Percentiles rank a stretch among this genome's conserved stretches.
Conservation (phyloP, 129 eudicot species). For the Arctium minus region DNA sequence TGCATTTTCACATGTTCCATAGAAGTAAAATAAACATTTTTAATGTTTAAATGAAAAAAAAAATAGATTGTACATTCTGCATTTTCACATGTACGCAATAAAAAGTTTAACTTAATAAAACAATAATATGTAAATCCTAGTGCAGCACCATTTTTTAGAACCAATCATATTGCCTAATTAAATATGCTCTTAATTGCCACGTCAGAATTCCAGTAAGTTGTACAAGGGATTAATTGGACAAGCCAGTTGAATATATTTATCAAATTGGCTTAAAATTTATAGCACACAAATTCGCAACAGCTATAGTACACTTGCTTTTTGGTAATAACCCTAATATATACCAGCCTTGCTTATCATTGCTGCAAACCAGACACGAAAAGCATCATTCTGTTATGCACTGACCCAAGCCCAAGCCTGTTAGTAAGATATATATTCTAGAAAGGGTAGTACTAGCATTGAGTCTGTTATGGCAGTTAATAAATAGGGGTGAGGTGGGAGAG, state of each 20-base stretch:
- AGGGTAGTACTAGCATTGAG: no score
- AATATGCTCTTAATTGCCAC: neutral
- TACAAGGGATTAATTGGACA: neutral
- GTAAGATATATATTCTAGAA: no score
- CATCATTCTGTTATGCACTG: neutral
- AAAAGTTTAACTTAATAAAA: neutral
- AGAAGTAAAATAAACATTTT: neutral
- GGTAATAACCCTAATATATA: neutral
- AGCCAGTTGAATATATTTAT: neutral
- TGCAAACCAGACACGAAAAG: neutral
- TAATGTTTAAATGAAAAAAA: neutral
- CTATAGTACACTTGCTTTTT: neutral
- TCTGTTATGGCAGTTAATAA: no score
- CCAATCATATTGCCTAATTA: neutral
- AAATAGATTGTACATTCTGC: neutral
- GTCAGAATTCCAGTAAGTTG: neutral
- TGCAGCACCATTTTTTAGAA: neutral
- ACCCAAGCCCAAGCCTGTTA: no score
- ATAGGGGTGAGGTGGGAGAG: no score
- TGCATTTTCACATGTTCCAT: neutral
- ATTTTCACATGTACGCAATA: neutral
- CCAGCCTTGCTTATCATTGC: neutral
- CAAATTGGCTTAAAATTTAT: neutral
- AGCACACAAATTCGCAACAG: neutral
- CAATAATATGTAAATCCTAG: neutral